Percentiles rank a stretch among this genome's conserved stretches.
These are phyloP conservation scores for Geotrichum histeridarum DNA, from an alignment of 1,139 yeast species.

Conservation along the genomic window DNA sequence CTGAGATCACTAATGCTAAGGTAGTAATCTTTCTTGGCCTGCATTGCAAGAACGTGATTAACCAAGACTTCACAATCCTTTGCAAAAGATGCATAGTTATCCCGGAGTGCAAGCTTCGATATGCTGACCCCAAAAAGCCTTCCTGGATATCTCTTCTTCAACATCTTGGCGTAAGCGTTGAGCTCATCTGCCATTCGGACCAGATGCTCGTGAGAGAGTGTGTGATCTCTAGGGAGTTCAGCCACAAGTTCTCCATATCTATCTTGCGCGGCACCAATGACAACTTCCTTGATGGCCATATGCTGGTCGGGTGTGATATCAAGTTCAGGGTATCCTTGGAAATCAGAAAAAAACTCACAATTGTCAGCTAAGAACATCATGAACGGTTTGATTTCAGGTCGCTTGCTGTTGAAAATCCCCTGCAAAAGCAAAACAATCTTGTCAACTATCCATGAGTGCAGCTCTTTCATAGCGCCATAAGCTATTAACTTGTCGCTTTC, in stretches of 20 bases:
- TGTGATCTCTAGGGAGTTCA: constrained; percentile 58
- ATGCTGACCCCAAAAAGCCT: constrained; percentile 61
- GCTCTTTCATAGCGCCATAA: constrained; percentile 45
- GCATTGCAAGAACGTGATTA: constrained; percentile 47
- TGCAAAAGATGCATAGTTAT: constrained; percentile 56
- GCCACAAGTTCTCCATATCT: constrained; percentile 58
- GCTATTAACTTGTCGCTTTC: constrained; percentile 50
- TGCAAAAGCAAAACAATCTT: constrained; percentile 46
- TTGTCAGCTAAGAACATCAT: constrained; percentile 49
- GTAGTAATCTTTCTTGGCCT: constrained; percentile 32
- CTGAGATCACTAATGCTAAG: constrained; percentile 57
- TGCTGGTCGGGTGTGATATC: constrained; percentile 50
- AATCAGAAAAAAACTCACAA: constrained; percentile 48
- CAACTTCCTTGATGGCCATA: constrained; percentile 45
- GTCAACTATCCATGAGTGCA: constrained; percentile 48
- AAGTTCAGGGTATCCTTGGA: constrained; percentile 38
- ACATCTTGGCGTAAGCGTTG: constrained; percentile 46
- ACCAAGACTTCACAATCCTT: constrained; percentile 61
- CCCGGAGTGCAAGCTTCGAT: constrained; percentile 51
- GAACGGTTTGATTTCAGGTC: constrained; percentile 60
- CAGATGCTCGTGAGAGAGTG: constrained; percentile 54
- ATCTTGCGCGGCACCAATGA: constrained; percentile 51
- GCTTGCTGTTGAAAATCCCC: constrained; percentile 46
- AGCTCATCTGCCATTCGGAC: constrained; percentile 57
- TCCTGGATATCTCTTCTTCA: constrained; percentile 58